phyloP scores from a whole-genome alignment of 108 stramenopile species.

The Conticribra guillardii region DNA sequence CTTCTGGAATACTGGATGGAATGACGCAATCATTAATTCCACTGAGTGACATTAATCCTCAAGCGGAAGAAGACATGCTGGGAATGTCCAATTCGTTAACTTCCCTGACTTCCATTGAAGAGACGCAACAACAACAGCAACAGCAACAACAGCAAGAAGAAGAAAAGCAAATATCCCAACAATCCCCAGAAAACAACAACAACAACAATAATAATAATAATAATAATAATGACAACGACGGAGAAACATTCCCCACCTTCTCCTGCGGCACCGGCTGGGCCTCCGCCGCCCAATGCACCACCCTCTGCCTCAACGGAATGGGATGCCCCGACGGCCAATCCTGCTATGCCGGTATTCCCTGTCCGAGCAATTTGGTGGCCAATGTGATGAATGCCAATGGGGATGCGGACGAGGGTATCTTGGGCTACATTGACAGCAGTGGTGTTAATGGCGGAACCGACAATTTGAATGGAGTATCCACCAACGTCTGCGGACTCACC shows the following conservation, averaged over 20 bases:
- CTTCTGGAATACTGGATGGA: background rate
- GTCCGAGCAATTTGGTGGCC: constrained; percentile 26
- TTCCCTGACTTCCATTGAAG: background rate
- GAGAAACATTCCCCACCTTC: constrained; percentile 30
- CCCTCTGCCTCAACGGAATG: constrained; percentile 22
- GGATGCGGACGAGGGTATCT: background rate
- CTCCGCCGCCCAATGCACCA: constrained; percentile 13
- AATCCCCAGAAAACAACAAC: background rate
- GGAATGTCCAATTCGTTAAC: background rate
- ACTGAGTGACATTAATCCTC: too few relatives aligned
- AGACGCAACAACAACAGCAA: too few relatives aligned
- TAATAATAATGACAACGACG: background rate
- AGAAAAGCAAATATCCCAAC: background rate
- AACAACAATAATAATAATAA: background rate
- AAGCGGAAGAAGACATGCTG: constrained; percentile 3
- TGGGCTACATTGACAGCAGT: background rate
- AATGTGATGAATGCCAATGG: constrained; percentile 27
- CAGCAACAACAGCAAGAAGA: background rate
- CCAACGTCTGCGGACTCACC: constrained; percentile 27
- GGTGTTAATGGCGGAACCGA: background rate
- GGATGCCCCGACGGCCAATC: constrained; percentile 18
- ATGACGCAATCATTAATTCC: background rate
- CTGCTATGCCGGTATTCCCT: constrained; percentile 20
- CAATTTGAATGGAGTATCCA: background rate
- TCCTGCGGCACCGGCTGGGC: constrained; percentile 21